Evolutionary conservation across 2,329 filamentous ascomycete genomes (phyloP), one percentile per base, ranked within the genome.

Genomic region (Fusarium buxicola): DNA sequence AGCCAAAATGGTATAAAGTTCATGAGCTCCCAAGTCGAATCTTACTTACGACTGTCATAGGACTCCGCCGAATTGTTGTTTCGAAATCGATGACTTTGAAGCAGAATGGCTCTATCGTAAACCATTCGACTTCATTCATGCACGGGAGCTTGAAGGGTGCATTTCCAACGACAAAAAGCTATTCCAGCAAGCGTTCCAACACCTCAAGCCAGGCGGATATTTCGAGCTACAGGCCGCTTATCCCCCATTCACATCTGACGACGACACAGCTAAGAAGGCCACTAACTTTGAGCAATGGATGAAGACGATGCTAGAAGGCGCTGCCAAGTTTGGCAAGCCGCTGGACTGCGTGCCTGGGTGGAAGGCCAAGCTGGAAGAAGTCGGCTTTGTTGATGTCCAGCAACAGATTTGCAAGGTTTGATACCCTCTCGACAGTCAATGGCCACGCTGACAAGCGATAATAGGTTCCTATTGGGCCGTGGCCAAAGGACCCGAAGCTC

Each of bases 61-160:
- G 55, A 44, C 44, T 3, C 55, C 55, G 3, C 44, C 51, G 2
- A 58, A 58, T n/a, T 58, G 55, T 10, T 4, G 21, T 18, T 59
- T 59, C 6, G 55, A 59, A 16, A 51, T 59, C 1, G 55, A 59
- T 30, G 55, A 52, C 9, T 55, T 55, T 15, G 55, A 56, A 8
- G 44, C 41, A 7, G 51, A 50, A 5, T 59, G 55, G 55, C 31
- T 54, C 3, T 59, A 59, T 34, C 25, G 32, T 4, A 55, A n/a
- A 3, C 44, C 55, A 7, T 59, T 59, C 8, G 55, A 59, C n/a
- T 50, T 50, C 15, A 59, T 59, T 10, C 55, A 59, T 16, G 38
- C 27, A 13, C 55, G 55, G 3, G 55, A 59, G 16, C 24, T 59
- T 2, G 44, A 59, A 31, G 55, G 55, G 3, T 59, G 55, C 4